Evolutionary conservation across 495 filamentous ascomycete genomes (phyloP).

Genomic region (Haplographium delicatum): DNA sequence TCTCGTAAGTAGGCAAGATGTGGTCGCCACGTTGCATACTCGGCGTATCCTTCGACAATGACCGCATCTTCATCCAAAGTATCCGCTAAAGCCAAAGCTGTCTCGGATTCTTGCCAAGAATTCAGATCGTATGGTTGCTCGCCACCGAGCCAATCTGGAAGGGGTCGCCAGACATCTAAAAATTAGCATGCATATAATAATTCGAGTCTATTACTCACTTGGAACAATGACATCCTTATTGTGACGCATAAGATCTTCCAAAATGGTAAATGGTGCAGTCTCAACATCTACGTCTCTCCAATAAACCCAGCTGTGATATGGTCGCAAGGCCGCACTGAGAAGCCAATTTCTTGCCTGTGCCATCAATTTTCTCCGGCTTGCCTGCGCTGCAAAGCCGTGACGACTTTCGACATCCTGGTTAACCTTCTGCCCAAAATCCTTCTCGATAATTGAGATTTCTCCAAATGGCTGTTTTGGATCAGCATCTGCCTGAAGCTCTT

Average conservation of each 20-base stretch:
- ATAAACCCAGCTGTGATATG: slow-evolving; percentile 98
- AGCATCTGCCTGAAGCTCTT: slow-evolving; percentile 71
- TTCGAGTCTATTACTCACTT: slow-evolving; percentile 57
- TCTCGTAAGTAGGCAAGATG: slow-evolving; percentile 97
- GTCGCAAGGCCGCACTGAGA: slow-evolving; percentile 85
- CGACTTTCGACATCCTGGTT: slow-evolving; percentile 97
- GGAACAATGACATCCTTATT: slow-evolving; percentile 99
- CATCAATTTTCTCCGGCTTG: slow-evolving; percentile 91
- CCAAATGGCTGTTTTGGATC: slow-evolving; percentile 82
- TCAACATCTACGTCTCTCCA: slow-evolving; percentile 99
- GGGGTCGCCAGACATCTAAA: slow-evolving; percentile 93
- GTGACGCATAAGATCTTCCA: slow-evolving; percentile 98
- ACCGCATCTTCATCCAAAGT: slow-evolving; percentile 97
- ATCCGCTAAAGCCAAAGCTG: slow-evolving; percentile 87
- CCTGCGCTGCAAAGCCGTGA: slow-evolving; percentile 96
- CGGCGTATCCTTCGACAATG: slow-evolving; percentile 98
- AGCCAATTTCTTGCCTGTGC: slow-evolving; percentile 98
- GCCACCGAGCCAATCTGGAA: slow-evolving; percentile 98
- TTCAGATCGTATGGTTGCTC: slow-evolving; percentile 99
- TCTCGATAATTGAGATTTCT: slow-evolving; percentile 96
- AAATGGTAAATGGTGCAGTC: slow-evolving; percentile 90
- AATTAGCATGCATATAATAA: slow-evolving; percentile 1
- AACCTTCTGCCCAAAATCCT: slow-evolving; percentile 98
- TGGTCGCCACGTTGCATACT: slow-evolving; percentile 98
- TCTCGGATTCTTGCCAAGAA: slow-evolving; percentile 99